These are phyloP conservation scores for Thermothelomyces thermophilus DNA, from an alignment of 2,329 filamentous ascomycete genomes.

Conservation along the genomic window DNA sequence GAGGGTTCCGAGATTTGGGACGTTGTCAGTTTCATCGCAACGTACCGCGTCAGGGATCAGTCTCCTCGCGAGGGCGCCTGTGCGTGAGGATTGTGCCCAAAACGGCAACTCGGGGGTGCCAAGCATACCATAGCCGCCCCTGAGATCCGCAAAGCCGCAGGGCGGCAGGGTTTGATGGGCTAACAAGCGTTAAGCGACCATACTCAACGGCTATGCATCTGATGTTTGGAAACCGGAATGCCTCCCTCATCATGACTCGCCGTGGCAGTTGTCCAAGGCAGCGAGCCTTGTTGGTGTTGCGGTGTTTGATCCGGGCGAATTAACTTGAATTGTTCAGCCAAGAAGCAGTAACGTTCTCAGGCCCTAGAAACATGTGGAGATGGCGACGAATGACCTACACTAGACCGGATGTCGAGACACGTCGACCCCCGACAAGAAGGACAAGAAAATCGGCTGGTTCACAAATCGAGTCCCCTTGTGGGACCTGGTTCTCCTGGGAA, in stretches of 20 bases:
- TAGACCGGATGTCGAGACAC: too few species aligned
- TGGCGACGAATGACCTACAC: too few species aligned
- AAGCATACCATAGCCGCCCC: constrained; percentile 4
- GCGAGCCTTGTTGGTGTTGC: neutral
- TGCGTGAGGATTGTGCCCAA: constrained; percentile 8
- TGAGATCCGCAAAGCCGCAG: constrained; percentile 3
- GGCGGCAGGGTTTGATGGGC: neutral
- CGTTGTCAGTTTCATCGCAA: constrained; percentile 12
- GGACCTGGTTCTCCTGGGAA: too few species aligned
- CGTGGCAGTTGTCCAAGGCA: too few species aligned
- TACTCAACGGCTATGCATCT: neutral
- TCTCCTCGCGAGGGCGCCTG: neutral
- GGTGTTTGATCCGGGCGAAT: too few species aligned
- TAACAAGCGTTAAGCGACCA: neutral
- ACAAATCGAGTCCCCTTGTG: too few species aligned
- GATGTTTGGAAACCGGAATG: constrained; percentile 12
- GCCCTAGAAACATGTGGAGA: too few species aligned
- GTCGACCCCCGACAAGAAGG: too few species aligned
- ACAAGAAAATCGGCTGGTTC: too few species aligned
- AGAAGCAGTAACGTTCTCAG: too few species aligned
- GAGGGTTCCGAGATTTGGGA: constrained; percentile 6
- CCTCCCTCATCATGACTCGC: constrained; percentile 14
- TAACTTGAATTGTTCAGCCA: too few species aligned
- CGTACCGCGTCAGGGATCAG: constrained; percentile 2
- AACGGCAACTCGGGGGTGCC: constrained; percentile 8